phyloP scores from a whole-genome alignment of 768 basidiomycete species.

The Psilocybe cubensis region DNA sequence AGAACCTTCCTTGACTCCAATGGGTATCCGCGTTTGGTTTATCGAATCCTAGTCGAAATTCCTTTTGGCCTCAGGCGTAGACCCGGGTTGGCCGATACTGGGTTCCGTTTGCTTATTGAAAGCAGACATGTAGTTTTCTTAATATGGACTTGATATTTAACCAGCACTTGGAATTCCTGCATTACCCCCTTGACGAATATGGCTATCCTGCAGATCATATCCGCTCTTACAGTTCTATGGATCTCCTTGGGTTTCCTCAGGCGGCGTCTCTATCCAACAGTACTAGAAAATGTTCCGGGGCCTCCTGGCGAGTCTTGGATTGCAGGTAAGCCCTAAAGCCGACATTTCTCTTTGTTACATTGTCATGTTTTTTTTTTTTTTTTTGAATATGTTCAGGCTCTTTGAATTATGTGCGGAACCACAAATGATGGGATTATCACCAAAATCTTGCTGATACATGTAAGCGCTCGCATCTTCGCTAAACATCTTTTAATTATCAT shows the following conservation, averaged over 20 bases:
- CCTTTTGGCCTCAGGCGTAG: background rate
- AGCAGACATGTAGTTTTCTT: background rate
- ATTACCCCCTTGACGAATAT: background rate
- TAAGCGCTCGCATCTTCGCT: conserved; percentile 14
- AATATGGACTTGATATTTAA: background rate
- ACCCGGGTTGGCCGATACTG: background rate
- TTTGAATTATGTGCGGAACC: background rate
- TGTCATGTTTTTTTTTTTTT: no score
- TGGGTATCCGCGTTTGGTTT: no score
- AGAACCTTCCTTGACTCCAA: no score
- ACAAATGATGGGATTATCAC: conserved; percentile 37
- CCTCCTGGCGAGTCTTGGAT: conserved; percentile 1
- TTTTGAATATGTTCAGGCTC: background rate
- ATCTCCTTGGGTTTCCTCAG: background rate
- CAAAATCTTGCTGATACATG: conserved; percentile 30
- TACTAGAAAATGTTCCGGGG: background rate
- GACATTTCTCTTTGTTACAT: background rate
- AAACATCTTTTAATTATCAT: background rate
- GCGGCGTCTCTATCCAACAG: background rate
- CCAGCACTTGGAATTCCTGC: background rate
- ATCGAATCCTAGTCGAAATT: no score
- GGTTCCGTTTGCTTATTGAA: background rate
- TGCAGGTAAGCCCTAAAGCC: background rate
- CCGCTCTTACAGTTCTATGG: background rate
- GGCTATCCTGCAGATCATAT: background rate